These are phyloP conservation scores for Fraxinus velutina DNA, from an alignment of 305 asterid species.

Conservation along the genomic window DNA sequence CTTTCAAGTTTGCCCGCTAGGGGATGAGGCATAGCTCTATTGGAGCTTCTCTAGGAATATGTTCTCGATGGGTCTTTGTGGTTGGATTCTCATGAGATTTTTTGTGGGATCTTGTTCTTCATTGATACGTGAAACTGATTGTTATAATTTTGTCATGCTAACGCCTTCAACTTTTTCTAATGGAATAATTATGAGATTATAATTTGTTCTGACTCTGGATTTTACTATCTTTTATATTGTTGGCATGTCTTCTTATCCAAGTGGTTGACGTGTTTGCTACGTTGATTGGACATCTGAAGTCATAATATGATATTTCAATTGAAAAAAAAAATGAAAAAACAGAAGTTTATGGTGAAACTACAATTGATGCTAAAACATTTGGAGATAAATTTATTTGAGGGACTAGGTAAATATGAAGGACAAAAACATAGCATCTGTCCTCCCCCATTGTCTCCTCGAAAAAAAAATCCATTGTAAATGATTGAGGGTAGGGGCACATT, in stretches of 20 bases:
- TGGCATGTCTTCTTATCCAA: neutral
- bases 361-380: too few relatives aligned
- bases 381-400: too few relatives aligned
- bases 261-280: neutral
- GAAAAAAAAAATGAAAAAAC: too few relatives aligned
- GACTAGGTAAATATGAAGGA: neutral
- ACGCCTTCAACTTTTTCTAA: too few relatives aligned
- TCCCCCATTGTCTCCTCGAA: constrained; percentile 2
- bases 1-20: neutral
- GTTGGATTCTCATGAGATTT: too few relatives aligned
- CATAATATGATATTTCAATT: too few relatives aligned
- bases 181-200: too few relatives aligned
- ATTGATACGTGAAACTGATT: neutral
- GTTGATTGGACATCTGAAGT: neutral
- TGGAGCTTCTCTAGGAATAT: neutral
- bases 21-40: neutral
- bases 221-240: too few relatives aligned
- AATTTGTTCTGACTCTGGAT: too few relatives aligned
- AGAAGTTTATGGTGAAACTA: too few relatives aligned
- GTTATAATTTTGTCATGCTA: neutral
- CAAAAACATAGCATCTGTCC: constrained; percentile 6
- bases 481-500: neutral
- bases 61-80: neutral
- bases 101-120: neutral
- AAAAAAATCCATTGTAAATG: neutral